phyloP scores from a whole-genome alignment of 257 asterid species.

The Ballota nigra region DNA sequence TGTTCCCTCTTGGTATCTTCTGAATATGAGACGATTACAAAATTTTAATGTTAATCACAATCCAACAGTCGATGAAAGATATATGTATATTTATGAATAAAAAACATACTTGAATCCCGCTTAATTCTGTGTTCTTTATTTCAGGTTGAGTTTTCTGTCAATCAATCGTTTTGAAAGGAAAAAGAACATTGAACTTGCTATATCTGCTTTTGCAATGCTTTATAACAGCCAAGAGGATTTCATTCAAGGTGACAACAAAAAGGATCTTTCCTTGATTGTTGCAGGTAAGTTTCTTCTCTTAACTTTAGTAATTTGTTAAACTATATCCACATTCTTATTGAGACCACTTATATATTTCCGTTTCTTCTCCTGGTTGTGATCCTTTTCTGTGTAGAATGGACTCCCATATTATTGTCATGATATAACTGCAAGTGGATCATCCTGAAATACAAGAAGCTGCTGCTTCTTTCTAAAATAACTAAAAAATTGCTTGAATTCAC shows the following conservation, averaged over 20 bases:
- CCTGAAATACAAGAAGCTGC: neutral
- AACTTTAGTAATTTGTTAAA: neutral
- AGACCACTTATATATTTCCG: neutral
- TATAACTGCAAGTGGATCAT: conserved; percentile 3
- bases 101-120: neutral
- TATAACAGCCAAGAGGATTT: conserved; percentile 33
- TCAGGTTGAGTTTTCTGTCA: conserved; percentile 83
- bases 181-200: conserved; percentile 88
- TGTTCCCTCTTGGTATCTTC: conserved; percentile 34
- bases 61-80: neutral
- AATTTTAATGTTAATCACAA: neutral
- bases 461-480: neutral
- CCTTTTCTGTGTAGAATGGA: neutral
- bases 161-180: conserved; percentile 95
- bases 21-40: conserved; percentile 26
- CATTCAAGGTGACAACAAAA: conserved; percentile 34
- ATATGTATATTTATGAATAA: neutral
- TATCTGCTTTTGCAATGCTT: conserved; percentile 83
- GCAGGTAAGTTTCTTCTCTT: conserved; percentile 49
- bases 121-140: conserved; percentile 18
- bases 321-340: neutral
- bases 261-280: conserved; percentile 60
- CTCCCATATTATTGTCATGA: neutral
- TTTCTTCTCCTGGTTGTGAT: neutral
- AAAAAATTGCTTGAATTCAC: neutral